phyloP scores from a whole-genome alignment of 352 stramenopile species.

The Globisporangium nodosum region DNA sequence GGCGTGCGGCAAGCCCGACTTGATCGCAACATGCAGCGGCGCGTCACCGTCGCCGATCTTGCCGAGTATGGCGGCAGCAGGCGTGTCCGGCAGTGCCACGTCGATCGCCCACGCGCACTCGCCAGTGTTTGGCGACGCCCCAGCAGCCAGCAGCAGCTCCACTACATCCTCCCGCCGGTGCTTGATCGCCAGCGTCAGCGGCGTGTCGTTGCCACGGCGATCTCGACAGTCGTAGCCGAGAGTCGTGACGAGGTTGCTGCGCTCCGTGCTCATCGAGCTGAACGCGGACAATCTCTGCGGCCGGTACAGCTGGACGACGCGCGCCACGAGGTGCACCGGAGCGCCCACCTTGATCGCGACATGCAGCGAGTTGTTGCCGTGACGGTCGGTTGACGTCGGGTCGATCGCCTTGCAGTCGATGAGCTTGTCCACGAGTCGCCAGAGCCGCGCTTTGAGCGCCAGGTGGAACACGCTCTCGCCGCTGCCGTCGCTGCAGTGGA shows the following conservation, averaged over 20 bases:
- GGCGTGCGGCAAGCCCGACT: conserved; percentile 35
- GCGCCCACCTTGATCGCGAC: conserved; percentile 59
- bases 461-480: conserved; percentile 56
- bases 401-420: conserved; percentile 38
- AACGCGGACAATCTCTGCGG: conserved; percentile 14
- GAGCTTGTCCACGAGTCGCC: conserved; percentile 49
- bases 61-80: background rate
- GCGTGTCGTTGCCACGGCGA: conserved; percentile 41
- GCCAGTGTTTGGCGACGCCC: conserved; percentile 23
- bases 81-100: background rate
- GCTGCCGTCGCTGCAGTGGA: conserved; percentile 39
- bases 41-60: conserved; percentile 25
- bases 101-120: conserved; percentile 19
- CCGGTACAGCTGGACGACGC: conserved; percentile 43
- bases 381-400: conserved; percentile 32
- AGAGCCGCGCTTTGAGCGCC: conserved; percentile 53
- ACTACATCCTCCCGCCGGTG: conserved; percentile 45
- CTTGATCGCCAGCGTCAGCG: conserved; percentile 56
- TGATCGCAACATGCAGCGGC: conserved; percentile 58
- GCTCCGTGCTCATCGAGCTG: conserved; percentile 12
- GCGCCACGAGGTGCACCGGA: conserved; percentile 32
- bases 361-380: conserved; percentile 53
- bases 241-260: conserved; percentile 17
- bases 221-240: conserved; percentile 26
- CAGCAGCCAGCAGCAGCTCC: conserved; percentile 31